These are phyloP conservation scores for Blastobotrys buckinghamii DNA, from an alignment of 1,139 yeast species.

Conservation along the genomic window DNA sequence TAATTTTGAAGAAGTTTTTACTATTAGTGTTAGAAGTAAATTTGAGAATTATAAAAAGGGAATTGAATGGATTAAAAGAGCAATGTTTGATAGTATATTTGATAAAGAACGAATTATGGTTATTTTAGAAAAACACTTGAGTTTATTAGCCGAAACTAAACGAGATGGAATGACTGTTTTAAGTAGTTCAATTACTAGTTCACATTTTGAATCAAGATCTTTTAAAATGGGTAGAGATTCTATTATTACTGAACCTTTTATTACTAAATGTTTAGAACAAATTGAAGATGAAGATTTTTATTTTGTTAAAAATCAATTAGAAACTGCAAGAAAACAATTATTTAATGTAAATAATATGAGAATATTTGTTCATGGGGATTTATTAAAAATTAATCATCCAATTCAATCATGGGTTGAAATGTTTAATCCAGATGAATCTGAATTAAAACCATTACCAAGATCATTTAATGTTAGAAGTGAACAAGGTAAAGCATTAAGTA, in stretches of 20 bases:
- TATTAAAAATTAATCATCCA: slow-evolving; percentile 45
- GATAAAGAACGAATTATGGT: slow-evolving; percentile 68
- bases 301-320: slow-evolving; percentile 48
- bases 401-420: slow-evolving; percentile 58
- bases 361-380: slow-evolving; percentile 66
- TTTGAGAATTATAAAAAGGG: slow-evolving; percentile 58
- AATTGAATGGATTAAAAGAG: slow-evolving; percentile 67
- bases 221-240: slow-evolving; percentile 63
- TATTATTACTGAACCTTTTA: slow-evolving; percentile 55
- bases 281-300: slow-evolving; percentile 45
- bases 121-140: slow-evolving; percentile 66
- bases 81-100: slow-evolving; percentile 60
- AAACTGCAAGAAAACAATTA: slow-evolving; percentile 49
- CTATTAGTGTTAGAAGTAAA: slow-evolving; percentile 58
- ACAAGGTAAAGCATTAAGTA: slow-evolving; percentile 48
- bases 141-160: slow-evolving; percentile 71
- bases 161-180: slow-evolving; percentile 74
- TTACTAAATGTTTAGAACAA: slow-evolving; percentile 38
- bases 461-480: slow-evolving; percentile 50
- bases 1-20: slow-evolving; percentile 58
- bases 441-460: slow-evolving; percentile 24
- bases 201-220: slow-evolving; percentile 52
- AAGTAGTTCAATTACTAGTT: slow-evolving; percentile 53
- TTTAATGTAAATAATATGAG: slow-evolving; percentile 59
- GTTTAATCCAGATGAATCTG: slow-evolving; percentile 18